Evolutionary conservation across 2,329 filamentous ascomycete species (phyloP).

Genomic region (Ceratocystis cacaofunesta): DNA sequence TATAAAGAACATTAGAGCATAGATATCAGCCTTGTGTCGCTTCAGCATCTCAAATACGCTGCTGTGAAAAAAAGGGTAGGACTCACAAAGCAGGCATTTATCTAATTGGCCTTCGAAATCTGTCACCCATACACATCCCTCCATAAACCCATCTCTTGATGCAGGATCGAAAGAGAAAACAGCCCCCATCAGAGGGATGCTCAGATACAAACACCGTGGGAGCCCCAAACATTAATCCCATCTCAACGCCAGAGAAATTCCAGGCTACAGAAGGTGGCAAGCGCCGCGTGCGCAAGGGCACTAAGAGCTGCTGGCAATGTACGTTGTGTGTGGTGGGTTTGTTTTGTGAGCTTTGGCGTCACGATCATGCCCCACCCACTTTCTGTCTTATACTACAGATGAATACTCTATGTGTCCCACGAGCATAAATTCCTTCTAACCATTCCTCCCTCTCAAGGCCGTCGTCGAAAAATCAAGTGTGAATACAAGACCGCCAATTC

Average conservation of each 20-base stretch:
- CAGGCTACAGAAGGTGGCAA: conserved; percentile 13
- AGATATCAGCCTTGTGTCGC: not conserved
- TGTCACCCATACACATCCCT: not conserved
- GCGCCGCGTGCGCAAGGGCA: conserved; percentile 35
- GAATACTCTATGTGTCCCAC: too few relatives aligned
- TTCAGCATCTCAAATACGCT: not conserved
- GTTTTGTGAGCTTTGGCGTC: not conserved
- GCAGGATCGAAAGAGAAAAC: conserved; percentile 13
- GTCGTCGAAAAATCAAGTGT: conserved; percentile 39
- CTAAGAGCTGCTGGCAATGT: conserved; percentile 46
- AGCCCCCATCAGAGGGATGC: conserved; percentile 7
- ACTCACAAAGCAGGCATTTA: not conserved
- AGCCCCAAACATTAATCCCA: not conserved
- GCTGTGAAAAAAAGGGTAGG: not conserved
- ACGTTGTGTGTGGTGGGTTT: conserved; percentile 21
- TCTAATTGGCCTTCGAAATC: not conserved
- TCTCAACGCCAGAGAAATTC: not conserved
- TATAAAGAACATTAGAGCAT: not conserved
- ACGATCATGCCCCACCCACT: too few relatives aligned
- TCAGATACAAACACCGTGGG: not conserved
- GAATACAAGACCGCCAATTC: conserved; percentile 30
- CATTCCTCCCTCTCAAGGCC: conserved; percentile 19
- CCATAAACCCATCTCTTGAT: not conserved
- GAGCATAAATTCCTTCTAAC: not conserved
- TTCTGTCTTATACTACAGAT: too few relatives aligned